Evolutionary conservation across 176 grass and related monocot species (phyloP).

Genomic region (Avena atlantica): DNA sequence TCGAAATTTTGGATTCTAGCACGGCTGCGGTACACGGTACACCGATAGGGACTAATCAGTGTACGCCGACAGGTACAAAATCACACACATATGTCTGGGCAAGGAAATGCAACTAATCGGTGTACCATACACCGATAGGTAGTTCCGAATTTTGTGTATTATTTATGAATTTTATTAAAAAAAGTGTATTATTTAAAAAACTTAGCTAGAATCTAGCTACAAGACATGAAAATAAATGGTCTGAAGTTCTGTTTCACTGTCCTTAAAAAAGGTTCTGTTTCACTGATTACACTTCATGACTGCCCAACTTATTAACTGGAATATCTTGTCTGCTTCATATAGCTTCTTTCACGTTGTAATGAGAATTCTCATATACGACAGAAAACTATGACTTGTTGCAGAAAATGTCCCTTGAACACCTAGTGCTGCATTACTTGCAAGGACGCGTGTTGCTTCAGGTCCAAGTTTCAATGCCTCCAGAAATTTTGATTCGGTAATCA

Average conservation of each 20-base stretch:
- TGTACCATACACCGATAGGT: no score
- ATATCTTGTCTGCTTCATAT: not conserved
- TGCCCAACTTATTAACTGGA: not conserved
- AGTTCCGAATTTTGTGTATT: no score
- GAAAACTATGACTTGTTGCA: slow-evolving; percentile 47
- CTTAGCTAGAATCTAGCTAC: not conserved
- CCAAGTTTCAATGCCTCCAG: slow-evolving; percentile 77
- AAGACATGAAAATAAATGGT: slow-evolving; percentile 24
- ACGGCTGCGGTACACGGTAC: no score
- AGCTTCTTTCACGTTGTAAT: not conserved
- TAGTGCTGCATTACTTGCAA: slow-evolving; percentile 84
- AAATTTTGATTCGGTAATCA: slow-evolving; percentile 81
- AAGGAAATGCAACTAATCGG: no score
- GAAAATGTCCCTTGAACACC: slow-evolving; percentile 85
- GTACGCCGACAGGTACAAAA: no score
- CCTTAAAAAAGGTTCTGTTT: not conserved
- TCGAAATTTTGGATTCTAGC: no score
- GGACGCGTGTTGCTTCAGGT: slow-evolving; percentile 75
- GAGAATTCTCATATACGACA: slow-evolving; percentile 13
- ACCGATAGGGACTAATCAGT: no score
- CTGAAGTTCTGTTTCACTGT: not conserved
- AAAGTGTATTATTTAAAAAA: no score
- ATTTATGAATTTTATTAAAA: no score
- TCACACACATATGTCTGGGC: no score
- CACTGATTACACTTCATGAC: slow-evolving; percentile 6